Evolutionary conservation across 2,329 filamentous ascomycete species (phyloP).

Genomic region (Microdochium trichocladiopsis): DNA sequence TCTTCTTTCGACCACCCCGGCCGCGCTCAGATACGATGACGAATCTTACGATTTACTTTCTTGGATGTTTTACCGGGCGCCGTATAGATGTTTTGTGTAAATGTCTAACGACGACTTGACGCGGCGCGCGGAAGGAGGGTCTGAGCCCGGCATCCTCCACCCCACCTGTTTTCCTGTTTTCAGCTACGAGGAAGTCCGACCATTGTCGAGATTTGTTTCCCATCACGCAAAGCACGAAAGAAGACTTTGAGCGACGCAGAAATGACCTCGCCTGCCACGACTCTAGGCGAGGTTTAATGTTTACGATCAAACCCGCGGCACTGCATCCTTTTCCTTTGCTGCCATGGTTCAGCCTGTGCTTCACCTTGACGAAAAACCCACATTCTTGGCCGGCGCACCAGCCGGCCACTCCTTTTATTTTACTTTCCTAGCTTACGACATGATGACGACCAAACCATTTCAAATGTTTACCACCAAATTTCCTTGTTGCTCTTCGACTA

Average conservation of each 20-base stretch:
- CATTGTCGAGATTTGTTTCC: slow-evolving; percentile 1
- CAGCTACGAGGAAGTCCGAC: not conserved
- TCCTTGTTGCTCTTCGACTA: slow-evolving; percentile 22
- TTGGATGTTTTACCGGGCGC: slow-evolving; percentile 24
- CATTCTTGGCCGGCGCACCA: not conserved
- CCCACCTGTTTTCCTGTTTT: not conserved
- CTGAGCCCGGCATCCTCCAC: not conserved
- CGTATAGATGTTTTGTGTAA: slow-evolving; percentile 22
- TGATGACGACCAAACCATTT: slow-evolving; percentile 24
- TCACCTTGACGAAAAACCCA: not conserved
- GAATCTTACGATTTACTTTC: slow-evolving; percentile 31
- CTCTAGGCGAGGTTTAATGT: slow-evolving; percentile 21
- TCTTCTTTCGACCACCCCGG: slow-evolving; percentile 18
- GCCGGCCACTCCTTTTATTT: slow-evolving; percentile 7
- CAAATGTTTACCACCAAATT: slow-evolving; percentile 25
- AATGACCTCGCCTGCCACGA: slow-evolving; percentile 19
- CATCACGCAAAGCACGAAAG: slow-evolving; percentile 20
- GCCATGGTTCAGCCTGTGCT: slow-evolving; percentile 13
- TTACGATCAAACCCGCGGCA: slow-evolving; percentile 21
- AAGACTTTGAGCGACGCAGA: slow-evolving; percentile 21
- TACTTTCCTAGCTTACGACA: slow-evolving; percentile 23
- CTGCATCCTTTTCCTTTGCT: slow-evolving; percentile 12
- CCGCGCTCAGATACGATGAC: slow-evolving; percentile 25
- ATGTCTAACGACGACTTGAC: slow-evolving; percentile 25
- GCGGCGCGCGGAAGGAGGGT: slow-evolving; percentile 9